Evolutionary conservation across 768 basidiomycete genomes (phyloP), one percentile per base, ranked within the genome.

Genomic region (Leccinum variicolor): DNA sequence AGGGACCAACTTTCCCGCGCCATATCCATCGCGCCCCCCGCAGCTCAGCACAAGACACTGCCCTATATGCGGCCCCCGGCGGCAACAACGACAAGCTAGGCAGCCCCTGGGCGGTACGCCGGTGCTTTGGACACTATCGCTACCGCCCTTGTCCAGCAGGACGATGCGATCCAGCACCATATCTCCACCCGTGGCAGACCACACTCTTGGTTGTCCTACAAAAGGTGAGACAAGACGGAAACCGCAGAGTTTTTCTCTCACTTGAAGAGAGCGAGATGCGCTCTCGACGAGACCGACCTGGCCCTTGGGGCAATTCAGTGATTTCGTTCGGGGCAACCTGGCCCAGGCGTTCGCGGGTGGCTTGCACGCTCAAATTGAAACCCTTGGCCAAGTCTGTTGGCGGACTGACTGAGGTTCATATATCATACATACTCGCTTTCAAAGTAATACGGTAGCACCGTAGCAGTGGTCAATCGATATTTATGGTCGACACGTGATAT

Each of bases 291-390:
- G 8, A 69, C 74, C n/a, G 26, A 89, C 91, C 93, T 75, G n/a
- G n/a, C n/a, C 91, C 92, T 75, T 92, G 87, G 25, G 91, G 90
- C 51, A 93, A 81, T 75, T 98, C 97, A 9, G 96, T 98, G 69
- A 98, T 94, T 64, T 97, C 96, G 62, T 93, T 93, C 6, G 89
- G 81, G 3, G 92, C 82, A 57, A 96, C 84, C 19, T 94, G 90
- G 21, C 96, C 96, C 4, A 98, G 79, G 50, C 89, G 81, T 74
- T 98, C 96, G 68, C 75, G 83, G 26, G 92, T 92, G 3, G 92
- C 91, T 74, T 94, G 92, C 3, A 94, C 85, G 65, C 86, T 86
- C 23, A 86, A 88, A 66, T 79, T 86, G 76, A 94, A 84, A 62
- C 88, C 87, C 75, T 91, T 93, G 53, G 85, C 79, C 60, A 26